A percentile compares a stretch with the other conserved stretches of the same genome.
These are phyloP conservation scores for Golubevia pallescens DNA, from an alignment of 1,284 basidiomycete genomes.

Conservation along the genomic window DNA sequence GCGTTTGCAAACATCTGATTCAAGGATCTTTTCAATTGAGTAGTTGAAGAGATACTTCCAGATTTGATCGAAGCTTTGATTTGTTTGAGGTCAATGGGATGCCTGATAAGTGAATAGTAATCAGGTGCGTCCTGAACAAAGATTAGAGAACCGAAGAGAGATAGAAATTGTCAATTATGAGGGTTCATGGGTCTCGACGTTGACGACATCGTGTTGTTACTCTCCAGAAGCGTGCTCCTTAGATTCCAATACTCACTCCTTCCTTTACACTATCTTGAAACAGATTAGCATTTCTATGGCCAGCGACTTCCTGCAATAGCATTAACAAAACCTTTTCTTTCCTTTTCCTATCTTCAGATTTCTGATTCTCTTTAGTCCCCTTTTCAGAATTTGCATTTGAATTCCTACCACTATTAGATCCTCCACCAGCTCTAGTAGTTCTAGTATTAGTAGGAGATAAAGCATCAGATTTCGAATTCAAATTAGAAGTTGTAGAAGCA, in stretches of 20 bases:
- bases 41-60: slow-evolving; percentile 27
- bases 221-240: too few species aligned
- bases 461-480: too few species aligned
- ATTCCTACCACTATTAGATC: too few species aligned
- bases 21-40: slow-evolving; percentile 36
- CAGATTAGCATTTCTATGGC: slow-evolving; percentile 57
- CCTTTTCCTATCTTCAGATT: slow-evolving; percentile 29
- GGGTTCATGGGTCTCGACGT: neutral
- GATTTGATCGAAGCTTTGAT: slow-evolving; percentile 55
- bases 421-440: too few species aligned
- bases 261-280: slow-evolving; percentile 60
- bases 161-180: slow-evolving; percentile 1
- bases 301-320: slow-evolving; percentile 53
- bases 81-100: slow-evolving; percentile 53
- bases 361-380: slow-evolving; percentile 7
- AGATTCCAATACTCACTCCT: neutral
- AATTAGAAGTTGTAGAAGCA: too few species aligned
- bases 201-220: too few species aligned
- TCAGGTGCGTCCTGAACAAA: slow-evolving; percentile 43
- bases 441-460: too few species aligned
- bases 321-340: slow-evolving; percentile 44
- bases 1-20: slow-evolving; percentile 56
- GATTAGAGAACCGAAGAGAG: neutral
- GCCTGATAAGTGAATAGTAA: slow-evolving; percentile 48
- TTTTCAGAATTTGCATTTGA: neutral